Base-by-base conservation (phyloP, 164 flowering plant species). In the Umbellularia californica region DNA sequence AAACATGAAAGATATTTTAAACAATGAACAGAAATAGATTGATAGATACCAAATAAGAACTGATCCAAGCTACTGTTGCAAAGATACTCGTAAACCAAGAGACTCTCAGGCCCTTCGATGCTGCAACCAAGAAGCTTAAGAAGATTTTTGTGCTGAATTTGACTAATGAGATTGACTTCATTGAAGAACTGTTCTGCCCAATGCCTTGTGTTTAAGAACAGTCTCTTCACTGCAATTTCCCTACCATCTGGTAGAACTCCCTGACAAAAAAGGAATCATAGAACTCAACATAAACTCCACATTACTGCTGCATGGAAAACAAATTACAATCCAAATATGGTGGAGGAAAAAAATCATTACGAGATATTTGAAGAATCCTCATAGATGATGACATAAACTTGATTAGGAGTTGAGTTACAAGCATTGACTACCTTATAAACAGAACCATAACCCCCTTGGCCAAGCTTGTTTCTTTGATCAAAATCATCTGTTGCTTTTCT, bases 171-270 rank as follows among this genome's bases (percentile, higher is more conserved):
- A 51, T 70, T 70, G 50, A 76, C 78, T 70, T 76, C 78, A 30
- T 76, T 76, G 63, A 60, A 69, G 64, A 76, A 76, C 70, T 76
- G 73, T 2, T 41, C 73, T 64, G 50, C n/a, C 73, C 78, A 70
- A 64, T 76, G 73, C n/a, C 63, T 64, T 15, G 78, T 69, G n/a
- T 63, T 76, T 50, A 63, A 23, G 69, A 70, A 76, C 69, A 76
- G 70, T 28, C 78, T 76, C 78, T 76, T 76, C 50, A 76, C 78
- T 62, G 78, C 78, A 19, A 76, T 51, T 30, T 70, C 78, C 69
- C 62, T 64, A 15, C 74, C 73, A 65, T 76, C 78, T 3, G 73
- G 68, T 70, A 70, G 58, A 60, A 70, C 64, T 63, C 73, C 73
- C 78, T 70, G 23, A 66, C 58, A 22, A 41, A 22, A 64, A 22